Conservation (phyloP, 257 asterid species). For the Ophiorrhiza pumila region DNA sequence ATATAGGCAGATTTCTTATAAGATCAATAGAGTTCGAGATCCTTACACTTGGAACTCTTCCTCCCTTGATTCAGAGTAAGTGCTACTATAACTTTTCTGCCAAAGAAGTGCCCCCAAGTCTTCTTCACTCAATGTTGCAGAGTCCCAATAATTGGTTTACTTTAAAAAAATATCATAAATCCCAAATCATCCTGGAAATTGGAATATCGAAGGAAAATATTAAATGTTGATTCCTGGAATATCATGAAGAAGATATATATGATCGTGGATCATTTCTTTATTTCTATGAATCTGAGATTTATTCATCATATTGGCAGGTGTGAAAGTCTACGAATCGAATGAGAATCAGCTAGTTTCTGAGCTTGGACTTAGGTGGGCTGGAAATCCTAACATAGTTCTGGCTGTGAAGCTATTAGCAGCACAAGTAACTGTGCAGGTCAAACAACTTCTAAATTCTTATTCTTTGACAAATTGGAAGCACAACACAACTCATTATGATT, state of each 20-base stretch:
- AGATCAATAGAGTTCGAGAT: constrained; percentile 55
- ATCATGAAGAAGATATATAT: too few relatives aligned
- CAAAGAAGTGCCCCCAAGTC: neutral
- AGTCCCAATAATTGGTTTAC: neutral
- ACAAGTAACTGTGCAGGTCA: constrained; percentile 55
- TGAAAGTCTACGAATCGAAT: constrained; percentile 59
- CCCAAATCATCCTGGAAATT: neutral
- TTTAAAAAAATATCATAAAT: too few relatives aligned
- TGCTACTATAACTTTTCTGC: neutral
- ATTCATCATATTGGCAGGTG: constrained; percentile 38
- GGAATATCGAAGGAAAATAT: neutral
- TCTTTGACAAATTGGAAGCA: neutral
- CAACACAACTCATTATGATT: neutral
- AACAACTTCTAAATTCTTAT: constrained; percentile 11
- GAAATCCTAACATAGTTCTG: constrained; percentile 56
- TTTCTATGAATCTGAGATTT: neutral
- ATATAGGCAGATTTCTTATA: constrained; percentile 44
- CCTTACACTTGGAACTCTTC: constrained; percentile 62
- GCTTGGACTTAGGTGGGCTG: constrained; percentile 72
- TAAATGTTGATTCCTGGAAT: neutral
- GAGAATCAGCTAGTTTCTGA: constrained; percentile 71
- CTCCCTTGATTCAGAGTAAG: constrained; percentile 69
- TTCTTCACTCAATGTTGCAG: too few relatives aligned
- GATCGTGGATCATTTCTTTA: neutral
- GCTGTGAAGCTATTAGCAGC: constrained; percentile 39